Percentiles rank a stretch among this genome's conserved stretches.
Evolutionary conservation across 2,329 filamentous ascomycete genomes (phyloP).

Genomic region (Macrophomina phaseolina): DNA sequence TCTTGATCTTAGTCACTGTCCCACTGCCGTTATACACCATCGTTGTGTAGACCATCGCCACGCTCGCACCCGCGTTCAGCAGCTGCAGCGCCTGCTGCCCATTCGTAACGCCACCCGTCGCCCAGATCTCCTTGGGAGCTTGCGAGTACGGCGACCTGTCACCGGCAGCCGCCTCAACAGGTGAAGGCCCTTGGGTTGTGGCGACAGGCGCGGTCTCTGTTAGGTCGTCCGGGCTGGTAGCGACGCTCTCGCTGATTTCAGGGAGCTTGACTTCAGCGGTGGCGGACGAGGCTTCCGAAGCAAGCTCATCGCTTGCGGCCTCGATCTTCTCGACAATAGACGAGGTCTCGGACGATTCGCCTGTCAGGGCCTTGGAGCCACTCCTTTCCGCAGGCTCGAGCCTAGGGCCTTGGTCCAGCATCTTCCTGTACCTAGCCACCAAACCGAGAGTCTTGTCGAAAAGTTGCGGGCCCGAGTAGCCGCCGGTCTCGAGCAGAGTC

Average conservation of each 20-base stretch:
- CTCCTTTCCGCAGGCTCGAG: constrained; percentile 13
- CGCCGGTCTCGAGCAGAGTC: constrained; percentile 77
- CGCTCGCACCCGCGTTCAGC: constrained; percentile 85
- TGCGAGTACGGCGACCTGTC: constrained; percentile 32
- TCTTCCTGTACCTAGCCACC: constrained; percentile 75
- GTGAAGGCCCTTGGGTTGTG: constrained; percentile 34
- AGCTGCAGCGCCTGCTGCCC: constrained; percentile 82
- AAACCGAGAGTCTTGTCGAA: constrained; percentile 80
- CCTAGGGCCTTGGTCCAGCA: constrained; percentile 53
- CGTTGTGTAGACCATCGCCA: constrained; percentile 90
- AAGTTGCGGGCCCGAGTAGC: constrained; percentile 89
- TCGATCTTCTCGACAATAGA: constrained; percentile 4
- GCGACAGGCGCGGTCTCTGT: constrained; percentile 37
- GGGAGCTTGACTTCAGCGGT: constrained; percentile 25
- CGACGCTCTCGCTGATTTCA: constrained; percentile 18
- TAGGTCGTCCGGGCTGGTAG: constrained; percentile 35
- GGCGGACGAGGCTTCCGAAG: neutral
- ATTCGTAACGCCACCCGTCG: constrained; percentile 89
- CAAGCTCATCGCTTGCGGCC: neutral
- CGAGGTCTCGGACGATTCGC: constrained; percentile 3
- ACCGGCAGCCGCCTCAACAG: constrained; percentile 33
- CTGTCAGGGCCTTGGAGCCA: neutral
- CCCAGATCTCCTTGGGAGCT: constrained; percentile 83
- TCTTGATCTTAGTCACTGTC: constrained; percentile 62
- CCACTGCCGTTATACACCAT: constrained; percentile 68